phyloP scores from a whole-genome alignment of 805 yeast genomes.

The Candida boidinii region DNA sequence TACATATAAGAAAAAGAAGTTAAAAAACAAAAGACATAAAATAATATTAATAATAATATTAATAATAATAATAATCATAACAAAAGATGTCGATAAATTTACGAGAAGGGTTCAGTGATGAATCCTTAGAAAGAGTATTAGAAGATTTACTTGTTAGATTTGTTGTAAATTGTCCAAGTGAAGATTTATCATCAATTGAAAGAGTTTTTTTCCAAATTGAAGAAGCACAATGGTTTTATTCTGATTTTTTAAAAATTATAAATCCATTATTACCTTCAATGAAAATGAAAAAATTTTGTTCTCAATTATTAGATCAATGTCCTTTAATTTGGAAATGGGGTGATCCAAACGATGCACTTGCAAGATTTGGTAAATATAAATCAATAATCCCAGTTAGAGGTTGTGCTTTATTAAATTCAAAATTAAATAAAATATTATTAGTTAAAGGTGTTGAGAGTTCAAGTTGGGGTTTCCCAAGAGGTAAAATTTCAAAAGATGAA shows the following conservation, averaged over 20 bases:
- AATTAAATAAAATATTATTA: constrained; percentile 60
- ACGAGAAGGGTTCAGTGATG: constrained; percentile 43
- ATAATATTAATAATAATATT: no score
- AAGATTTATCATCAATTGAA: constrained; percentile 74
- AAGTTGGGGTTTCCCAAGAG: constrained; percentile 94
- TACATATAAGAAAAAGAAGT: no score
- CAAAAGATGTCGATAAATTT: constrained; percentile 30
- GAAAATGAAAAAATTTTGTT: constrained; percentile 70
- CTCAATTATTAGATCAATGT: constrained; percentile 55
- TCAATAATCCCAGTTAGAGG: constrained; percentile 93
- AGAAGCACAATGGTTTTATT: constrained; percentile 97
- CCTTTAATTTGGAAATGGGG: constrained; percentile 83
- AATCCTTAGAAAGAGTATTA: constrained; percentile 61
- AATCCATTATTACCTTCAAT: constrained; percentile 71
- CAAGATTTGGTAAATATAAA: constrained; percentile 77
- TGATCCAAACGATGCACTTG: constrained; percentile 69
- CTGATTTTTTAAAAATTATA: constrained; percentile 67
- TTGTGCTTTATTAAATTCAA: constrained; percentile 73
- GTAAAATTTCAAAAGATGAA: constrained; percentile 92
- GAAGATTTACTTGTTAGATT: constrained; percentile 88
- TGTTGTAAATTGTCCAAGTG: constrained; percentile 84
- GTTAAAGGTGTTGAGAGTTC: constrained; percentile 78
- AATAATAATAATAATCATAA: no score
- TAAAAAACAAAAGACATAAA: no score
- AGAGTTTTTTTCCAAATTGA: constrained; percentile 90